phyloP scores from a whole-genome alignment of 2,329 filamentous ascomycete genomes.

The Aspergillus ruber region DNA sequence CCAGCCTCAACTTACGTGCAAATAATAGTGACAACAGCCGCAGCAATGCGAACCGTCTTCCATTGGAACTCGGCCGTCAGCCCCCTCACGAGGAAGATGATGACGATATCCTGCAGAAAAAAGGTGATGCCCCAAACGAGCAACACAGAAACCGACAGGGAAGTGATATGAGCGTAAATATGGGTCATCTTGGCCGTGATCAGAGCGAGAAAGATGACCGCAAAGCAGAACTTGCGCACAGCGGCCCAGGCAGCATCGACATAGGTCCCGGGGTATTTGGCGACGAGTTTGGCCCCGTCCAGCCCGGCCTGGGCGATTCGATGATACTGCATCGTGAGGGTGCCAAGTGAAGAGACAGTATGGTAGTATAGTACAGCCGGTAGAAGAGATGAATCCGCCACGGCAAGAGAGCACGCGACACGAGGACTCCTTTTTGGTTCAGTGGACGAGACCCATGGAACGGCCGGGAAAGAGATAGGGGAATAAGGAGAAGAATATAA shows the following conservation, averaged over 20 bases:
- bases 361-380: neutral
- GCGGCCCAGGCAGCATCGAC: constrained; percentile 23
- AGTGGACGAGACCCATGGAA: neutral
- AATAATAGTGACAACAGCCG: constrained; percentile 19
- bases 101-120: constrained; percentile 24
- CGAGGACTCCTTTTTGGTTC: neutral
- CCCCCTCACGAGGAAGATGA: constrained; percentile 18
- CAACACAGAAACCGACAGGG: constrained; percentile 16
- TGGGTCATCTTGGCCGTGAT: constrained; percentile 21
- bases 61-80: constrained; percentile 16
- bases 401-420: neutral
- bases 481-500: neutral
- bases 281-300: neutral
- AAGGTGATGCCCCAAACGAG: constrained; percentile 23
- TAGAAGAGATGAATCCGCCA: neutral
- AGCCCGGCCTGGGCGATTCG: neutral
- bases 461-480: neutral
- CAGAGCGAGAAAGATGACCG: constrained; percentile 20
- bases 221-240: constrained; percentile 25
- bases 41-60: constrained; percentile 13
- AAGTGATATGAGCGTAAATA: constrained; percentile 22
- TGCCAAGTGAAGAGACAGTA: too few species aligned
- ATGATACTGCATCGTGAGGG: neutral
- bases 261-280: neutral
- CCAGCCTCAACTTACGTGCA: constrained; percentile 17